Evolutionary conservation across 116 monocot species (phyloP).

Genomic region (Dioscorea cayenensis): DNA sequence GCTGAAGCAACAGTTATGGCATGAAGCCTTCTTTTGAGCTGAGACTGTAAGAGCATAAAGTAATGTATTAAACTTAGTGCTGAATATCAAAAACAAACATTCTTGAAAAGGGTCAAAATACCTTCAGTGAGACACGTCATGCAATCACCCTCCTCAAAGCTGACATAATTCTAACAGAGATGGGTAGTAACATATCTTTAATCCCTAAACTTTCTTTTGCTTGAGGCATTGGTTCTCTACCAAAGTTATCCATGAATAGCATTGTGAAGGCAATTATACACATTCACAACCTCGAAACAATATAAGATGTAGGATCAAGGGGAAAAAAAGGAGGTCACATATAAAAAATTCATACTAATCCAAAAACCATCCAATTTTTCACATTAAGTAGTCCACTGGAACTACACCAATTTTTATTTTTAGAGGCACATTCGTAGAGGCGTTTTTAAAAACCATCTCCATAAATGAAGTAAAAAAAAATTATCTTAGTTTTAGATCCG

Average conservation of each 20-base stretch:
- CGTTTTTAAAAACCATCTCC: too few relatives aligned
- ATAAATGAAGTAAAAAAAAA: too few relatives aligned
- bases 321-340: too few relatives aligned
- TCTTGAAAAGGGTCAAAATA: conserved; percentile 5
- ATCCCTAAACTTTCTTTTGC: conserved; percentile 35
- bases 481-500: too few relatives aligned
- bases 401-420: too few relatives aligned
- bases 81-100: not conserved
- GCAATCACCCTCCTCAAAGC: conserved; percentile 93
- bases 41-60: conserved; percentile 52
- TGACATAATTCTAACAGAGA: conserved; percentile 82
- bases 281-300: not conserved
- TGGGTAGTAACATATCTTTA: conserved; percentile 61
- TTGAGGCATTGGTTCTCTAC: conserved; percentile 29
- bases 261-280: conserved; percentile 24
- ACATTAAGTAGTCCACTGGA: too few relatives aligned
- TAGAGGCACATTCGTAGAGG: too few relatives aligned
- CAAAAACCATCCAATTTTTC: too few relatives aligned
- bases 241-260: conserved; percentile 40
- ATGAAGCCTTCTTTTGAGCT: conserved; percentile 93
- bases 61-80: not conserved
- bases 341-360: too few relatives aligned
- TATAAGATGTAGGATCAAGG: not conserved
- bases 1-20: conserved; percentile 89
- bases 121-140: conserved; percentile 91